These are phyloP conservation scores for Solanum appendiculatum DNA, from an alignment of 257 asterid genomes.

Conservation along the genomic window DNA sequence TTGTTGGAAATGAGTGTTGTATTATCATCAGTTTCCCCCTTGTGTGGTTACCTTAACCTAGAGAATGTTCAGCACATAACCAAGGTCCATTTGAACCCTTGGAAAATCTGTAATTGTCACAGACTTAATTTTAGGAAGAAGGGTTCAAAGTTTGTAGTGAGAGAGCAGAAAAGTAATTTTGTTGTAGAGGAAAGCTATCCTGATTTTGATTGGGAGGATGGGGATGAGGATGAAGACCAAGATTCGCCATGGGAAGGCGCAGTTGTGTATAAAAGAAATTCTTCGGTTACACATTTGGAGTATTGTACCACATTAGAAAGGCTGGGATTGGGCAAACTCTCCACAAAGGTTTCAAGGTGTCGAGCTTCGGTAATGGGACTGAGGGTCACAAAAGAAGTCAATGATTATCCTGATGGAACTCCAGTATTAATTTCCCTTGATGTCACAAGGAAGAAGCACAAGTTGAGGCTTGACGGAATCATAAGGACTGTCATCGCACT, in stretches of 20 bases:
- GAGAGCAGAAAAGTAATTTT: not conserved
- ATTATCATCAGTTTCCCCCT: not conserved
- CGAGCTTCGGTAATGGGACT: conserved; percentile 86
- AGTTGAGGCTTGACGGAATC: conserved; percentile 73
- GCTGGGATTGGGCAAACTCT: conserved; percentile 54
- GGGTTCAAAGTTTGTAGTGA: not conserved
- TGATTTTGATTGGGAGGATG: conserved; percentile 16
- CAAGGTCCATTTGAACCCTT: not conserved
- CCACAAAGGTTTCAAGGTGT: conserved; percentile 48
- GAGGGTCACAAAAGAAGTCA: conserved; percentile 52
- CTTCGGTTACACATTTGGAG: conserved; percentile 57
- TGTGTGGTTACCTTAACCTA: not conserved
- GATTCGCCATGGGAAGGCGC: conserved; percentile 76
- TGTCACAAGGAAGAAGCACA: conserved; percentile 59
- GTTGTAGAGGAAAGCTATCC: not conserved
- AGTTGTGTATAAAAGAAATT: conserved; percentile 50
- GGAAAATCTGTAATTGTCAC: not conserved
- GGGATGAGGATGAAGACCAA: not conserved
- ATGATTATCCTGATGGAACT: conserved; percentile 60
- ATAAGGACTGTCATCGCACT: conserved; percentile 63
- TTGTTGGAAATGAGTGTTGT: not conserved
- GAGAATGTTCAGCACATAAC: not conserved
- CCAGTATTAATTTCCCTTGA: conserved; percentile 77
- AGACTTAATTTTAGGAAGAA: not conserved
- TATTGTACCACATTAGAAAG: conserved; percentile 85